Evolutionary conservation across 2,329 filamentous ascomycete genomes (phyloP), one percentile per base, ranked within the genome.

Genomic region (Trichoderma harzianum): DNA sequence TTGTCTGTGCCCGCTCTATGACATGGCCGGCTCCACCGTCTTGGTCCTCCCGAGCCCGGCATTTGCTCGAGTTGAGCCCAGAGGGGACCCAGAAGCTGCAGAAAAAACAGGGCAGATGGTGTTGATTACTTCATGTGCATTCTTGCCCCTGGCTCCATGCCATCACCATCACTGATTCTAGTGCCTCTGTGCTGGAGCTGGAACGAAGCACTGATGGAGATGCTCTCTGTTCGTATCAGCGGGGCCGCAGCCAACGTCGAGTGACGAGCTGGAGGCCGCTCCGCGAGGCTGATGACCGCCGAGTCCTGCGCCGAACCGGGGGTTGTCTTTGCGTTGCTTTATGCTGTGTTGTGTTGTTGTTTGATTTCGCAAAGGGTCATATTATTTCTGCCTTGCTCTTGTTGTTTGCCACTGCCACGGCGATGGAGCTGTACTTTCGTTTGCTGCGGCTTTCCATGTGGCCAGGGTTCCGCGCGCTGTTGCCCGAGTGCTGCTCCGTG

Each of bases 1-100:
- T 43, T 43, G 55, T 24, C 39, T 36, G 58, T 69, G 65, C 55
- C 58, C 67, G 57, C 68, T 67, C 32, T 64, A 64, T 70, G 68
- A 64, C 68, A 57, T 64, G 47, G 32, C 68, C 18, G 57, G 58
- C 67, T 70, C 67, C 67, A 63, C 67, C 39, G 11, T 30, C 16
- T 53, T 63, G 67, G 32, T n/a, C 57, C 30, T 62, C 28, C 39
- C 57, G 51, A 58, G 51, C 64, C 53, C 64, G 64, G 64, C 64
- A 67, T 67, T 51, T 30, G 43, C 21, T 36, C 32, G 3, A 21
- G 64, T 58, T 21, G 32, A 67, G 43, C 64, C 51, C 32, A 67
- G 51, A 47, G 24, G 43, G 43, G 55, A 34, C 34, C 47, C 55
- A 32, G 30, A 34, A 69, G 57, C 67, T 51, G 55, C 24, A 53